A percentile compares a stretch with the other conserved stretches of the same genome.
Evolutionary conservation across 2,329 filamentous ascomycete species (phyloP).

Genomic region (Talaromyces sp.): DNA sequence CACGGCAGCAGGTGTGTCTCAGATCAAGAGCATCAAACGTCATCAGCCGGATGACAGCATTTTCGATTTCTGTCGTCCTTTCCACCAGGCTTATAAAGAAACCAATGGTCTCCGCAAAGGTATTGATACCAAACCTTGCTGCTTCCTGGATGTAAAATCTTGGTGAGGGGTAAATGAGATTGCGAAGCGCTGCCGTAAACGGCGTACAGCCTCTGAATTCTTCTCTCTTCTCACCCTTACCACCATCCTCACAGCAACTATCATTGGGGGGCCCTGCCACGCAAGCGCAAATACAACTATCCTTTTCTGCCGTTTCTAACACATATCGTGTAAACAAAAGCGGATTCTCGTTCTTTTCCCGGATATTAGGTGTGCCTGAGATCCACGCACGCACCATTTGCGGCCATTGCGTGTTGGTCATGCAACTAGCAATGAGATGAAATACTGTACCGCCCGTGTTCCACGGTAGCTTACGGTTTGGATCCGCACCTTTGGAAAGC

Average conservation of each 20-base stretch:
- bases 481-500: background rate
- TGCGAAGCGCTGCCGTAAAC: background rate
- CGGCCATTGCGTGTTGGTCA: background rate
- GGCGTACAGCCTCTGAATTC: background rate
- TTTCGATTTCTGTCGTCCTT: background rate
- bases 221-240: background rate
- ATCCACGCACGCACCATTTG: background rate
- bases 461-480: background rate
- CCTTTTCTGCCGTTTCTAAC: background rate
- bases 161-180: background rate
- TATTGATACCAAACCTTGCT: background rate
- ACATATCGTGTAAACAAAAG: background rate
- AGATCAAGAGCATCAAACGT: background rate
- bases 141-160: background rate
- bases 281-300: background rate
- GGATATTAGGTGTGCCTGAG: background rate
- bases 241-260: background rate
- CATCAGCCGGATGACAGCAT: background rate
- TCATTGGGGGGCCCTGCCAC: background rate
- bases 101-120: background rate
- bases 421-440: background rate
- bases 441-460: background rate
- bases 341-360: background rate
- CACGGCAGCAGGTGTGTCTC: background rate
- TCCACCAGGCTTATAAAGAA: background rate